Conservation (phyloP, 176 grass and related monocot species). For the Pontederia crassipes region DNA sequence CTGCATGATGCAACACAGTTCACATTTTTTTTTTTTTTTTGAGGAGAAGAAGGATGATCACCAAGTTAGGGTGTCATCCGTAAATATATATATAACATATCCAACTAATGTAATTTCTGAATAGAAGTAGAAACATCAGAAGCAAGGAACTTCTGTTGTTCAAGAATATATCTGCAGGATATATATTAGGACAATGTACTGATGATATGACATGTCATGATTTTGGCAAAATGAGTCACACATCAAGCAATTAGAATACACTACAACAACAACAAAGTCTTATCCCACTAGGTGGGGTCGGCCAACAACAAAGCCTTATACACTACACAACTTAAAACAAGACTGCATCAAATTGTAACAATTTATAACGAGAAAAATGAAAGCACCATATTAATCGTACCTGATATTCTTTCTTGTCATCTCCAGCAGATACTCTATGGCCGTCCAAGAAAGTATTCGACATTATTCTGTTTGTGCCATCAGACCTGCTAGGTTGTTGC, state of each 20-base stretch:
- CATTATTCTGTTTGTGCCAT: not conserved
- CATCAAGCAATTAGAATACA: not conserved
- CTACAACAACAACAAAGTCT: too few species aligned
- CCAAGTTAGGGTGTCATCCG: too few species aligned
- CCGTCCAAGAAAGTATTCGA: not conserved
- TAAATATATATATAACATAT: too few species aligned
- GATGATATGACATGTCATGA: too few species aligned
- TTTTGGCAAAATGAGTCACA: not conserved
- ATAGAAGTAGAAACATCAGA: not conserved
- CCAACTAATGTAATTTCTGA: not conserved
- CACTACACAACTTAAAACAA: not conserved
- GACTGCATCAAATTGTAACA: not conserved
- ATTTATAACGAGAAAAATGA: not conserved
- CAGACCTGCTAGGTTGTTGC: not conserved
- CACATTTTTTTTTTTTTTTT: too few species aligned
- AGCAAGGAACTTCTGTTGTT: not conserved
- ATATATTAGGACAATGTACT: too few species aligned
- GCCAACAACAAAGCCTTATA: too few species aligned
- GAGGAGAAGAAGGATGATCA: too few species aligned
- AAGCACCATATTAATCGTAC: not conserved
- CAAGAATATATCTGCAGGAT: too few species aligned
- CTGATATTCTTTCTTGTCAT: constrained; percentile 4
- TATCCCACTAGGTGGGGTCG: too few species aligned
- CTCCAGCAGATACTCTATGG: not conserved
- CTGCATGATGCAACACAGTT: constrained; percentile 8